Conservation (phyloP, 331 rosid species). For the Telfairia occidentalis region DNA sequence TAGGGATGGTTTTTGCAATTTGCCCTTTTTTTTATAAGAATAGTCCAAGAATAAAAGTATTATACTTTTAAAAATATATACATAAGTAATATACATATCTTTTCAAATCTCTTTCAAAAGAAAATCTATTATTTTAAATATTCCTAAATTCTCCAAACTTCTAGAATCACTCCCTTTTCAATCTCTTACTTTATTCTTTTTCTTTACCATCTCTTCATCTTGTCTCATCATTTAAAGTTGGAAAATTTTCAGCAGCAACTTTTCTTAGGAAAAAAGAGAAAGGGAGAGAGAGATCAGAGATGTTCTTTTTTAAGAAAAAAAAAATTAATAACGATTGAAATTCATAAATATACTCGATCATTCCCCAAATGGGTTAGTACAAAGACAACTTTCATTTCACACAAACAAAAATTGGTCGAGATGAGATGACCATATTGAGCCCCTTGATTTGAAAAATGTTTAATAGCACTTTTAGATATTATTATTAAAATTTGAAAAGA, state of each 20-base stretch:
- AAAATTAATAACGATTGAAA: neutral
- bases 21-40: no score
- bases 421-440: no score
- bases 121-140: neutral
- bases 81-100: no score
- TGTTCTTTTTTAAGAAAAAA: neutral
- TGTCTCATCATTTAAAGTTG: neutral
- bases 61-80: no score
- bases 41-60: no score
- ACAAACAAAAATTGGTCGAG: neutral
- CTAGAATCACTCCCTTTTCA: neutral
- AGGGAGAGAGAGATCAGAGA: neutral
- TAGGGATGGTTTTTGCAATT: no score
- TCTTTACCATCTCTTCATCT: neutral
- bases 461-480: no score
- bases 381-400: neutral
- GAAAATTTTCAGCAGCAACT: neutral
- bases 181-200: neutral
- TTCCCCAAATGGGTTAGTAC: neutral
- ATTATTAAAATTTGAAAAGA: no score
- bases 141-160: neutral
- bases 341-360: neutral
- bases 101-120: neutral
- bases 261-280: neutral
- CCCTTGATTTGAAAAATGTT: no score